Base-by-base conservation (phyloP, 192 early-diverging fungal species). In the Linderina pennispora region DNA sequence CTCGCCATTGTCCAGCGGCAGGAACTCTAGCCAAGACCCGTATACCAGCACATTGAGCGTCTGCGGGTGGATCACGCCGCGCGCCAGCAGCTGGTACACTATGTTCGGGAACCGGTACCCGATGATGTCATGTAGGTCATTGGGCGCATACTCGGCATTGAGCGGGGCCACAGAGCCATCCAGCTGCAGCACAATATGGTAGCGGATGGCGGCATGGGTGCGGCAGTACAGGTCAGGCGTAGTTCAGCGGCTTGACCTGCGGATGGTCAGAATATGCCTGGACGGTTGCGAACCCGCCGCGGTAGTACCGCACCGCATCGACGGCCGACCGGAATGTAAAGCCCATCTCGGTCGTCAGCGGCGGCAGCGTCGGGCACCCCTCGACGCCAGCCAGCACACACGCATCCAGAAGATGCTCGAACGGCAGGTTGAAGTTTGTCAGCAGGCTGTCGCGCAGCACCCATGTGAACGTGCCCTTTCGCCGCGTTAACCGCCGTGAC, bases 301-400 rank as follows among this genome's bases (percentile, higher is more conserved):
- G 75, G 54, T 81, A 76, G 54, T 84, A 78, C 28, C 66, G 75
- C 32, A 85, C 61, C 19, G 81, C 42, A 37, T 88, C 86, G 44
- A 81, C 77, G 4, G 80, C 77, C 54, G 75, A 73, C 56, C 84
- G 82, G 65, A 86, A 87, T 3, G 80, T 72, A 36, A 88, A 90
- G 13, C 73, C 66, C 24, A 65, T 59, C 37, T 69, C 60, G 21
- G 63, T 53, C 11, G 55, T 59, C 48, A 90, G 71, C 22, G 84
- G 77, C 40, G 85, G 85, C 45, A 88, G 87, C 1, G 82, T 87
- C 26, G 74, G 67, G 44, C 77, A 80, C 65, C 82, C 80, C 37
- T 90, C 86, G 36, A 78, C 87, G 24, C 88, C 88, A 6, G 86
- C 86, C 44, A 90, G 60, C 44, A 90, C 83, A 58, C 88, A 90